Evolutionary conservation across 2,329 filamentous ascomycete species (phyloP), one percentile per base, ranked within the genome.

Genomic region (Trichoderma atrobrunneum): DNA sequence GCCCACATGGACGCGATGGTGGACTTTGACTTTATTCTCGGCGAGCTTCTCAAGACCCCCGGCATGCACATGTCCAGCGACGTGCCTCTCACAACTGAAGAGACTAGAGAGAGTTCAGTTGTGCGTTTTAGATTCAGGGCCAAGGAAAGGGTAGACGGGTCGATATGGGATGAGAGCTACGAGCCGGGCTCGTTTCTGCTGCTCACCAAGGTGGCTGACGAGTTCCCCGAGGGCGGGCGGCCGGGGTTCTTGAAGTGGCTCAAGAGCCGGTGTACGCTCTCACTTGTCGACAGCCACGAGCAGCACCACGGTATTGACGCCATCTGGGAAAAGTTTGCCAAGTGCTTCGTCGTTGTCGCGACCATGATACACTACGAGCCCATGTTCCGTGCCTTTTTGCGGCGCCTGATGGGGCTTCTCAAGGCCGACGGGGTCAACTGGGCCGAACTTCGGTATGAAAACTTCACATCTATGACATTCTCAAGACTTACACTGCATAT

Each of bases 1-100:
- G 93, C 93, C 57, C 95, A 98, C 81, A 85, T 97, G 79, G 93
- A 97, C 80, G 94, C 95, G 76, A 97, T 97, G 90, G 92, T 97
- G 64, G 92, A 97, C 80, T 90, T 94, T 75, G 92, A 94, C 78
- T 97, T 90, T 84, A 83, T 97, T 8, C 87, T 97, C 51, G 87
- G 91, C 7, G 86, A 92, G 76, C 88, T 93, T 3, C 86, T 98
- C 74, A 84, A 85, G 12, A 91, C 90, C 0, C 89, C 91, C 0
- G 93, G 93, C 1, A 91, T 97, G 78, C 91, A 93, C 80, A 88
- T 97, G 73, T 87, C 90, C 16, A 81, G 81, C n/a, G 84, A 88
- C 48, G 82, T 82, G 1, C 84, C 90, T 8, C 84, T 97, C 39
- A 81, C 84, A 10, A 87, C 85, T 0, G 78, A 85, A 1, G 79